Conservation (phyloP, 2,329 filamentous ascomycete genomes). For the Sodiomyces alkalinus region DNA sequence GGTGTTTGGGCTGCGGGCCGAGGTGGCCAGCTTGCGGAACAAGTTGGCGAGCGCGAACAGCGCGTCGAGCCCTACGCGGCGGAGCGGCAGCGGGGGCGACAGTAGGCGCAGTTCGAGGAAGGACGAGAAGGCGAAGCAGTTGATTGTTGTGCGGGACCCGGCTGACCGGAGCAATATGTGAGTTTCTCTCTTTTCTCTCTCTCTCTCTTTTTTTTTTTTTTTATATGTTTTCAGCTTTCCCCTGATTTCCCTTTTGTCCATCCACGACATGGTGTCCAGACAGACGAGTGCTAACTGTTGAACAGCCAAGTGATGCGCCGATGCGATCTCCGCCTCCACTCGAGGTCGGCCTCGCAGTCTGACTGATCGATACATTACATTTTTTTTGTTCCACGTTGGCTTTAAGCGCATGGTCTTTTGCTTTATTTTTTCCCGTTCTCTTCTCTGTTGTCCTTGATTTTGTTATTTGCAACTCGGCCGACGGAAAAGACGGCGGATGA, state of each 20-base stretch:
- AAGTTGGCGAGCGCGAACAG: conserved; percentile 4
- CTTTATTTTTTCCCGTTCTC: no score
- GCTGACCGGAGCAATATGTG: conserved; percentile 7
- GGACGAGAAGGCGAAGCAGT: conserved; percentile 7
- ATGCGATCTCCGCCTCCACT: conserved; percentile 4
- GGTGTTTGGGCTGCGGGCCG: conserved; percentile 4
- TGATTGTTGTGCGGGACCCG: conserved; percentile 8
- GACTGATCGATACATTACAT: no score
- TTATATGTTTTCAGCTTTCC: no score
- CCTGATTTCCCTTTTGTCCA: no score
- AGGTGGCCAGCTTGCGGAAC: conserved; percentile 5
- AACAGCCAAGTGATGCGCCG: conserved; percentile 7
- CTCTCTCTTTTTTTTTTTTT: background rate
- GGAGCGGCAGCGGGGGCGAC: conserved; percentile 3
- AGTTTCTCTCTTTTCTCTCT: background rate
- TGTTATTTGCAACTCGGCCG: no score
- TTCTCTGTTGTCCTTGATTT: no score
- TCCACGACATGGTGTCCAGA: no score
- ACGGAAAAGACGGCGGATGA: no score
- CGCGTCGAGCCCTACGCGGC: conserved; percentile 4
- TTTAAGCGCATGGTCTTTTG: no score
- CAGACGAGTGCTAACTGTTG: conserved; percentile 2
- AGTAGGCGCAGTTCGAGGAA: conserved; percentile 5
- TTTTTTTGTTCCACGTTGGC: no score
- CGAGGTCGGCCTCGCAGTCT: conserved; percentile 1